Evolutionary conservation across 495 filamentous ascomycete species (phyloP), one percentile per base, ranked within the genome.

Genomic region (Diplogelasinospora grovesii): DNA sequence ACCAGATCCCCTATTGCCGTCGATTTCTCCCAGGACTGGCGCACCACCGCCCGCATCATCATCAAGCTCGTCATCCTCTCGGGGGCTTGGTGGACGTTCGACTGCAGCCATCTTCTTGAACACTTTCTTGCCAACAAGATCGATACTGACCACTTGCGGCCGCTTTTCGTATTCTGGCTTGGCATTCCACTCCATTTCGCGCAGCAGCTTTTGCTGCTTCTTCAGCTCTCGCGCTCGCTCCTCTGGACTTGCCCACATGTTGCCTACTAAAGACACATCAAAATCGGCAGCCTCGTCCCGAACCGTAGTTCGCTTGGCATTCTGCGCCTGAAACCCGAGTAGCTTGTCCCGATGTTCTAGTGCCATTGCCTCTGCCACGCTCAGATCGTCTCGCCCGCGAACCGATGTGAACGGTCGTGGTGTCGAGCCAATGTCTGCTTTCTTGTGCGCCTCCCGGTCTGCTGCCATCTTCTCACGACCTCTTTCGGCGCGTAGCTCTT

Each of bases 211-310:
- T 62, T 97, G 92, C 68, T 98, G 92, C 46, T 77, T 77, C 62
- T 94, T 95, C 42, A 98, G 60, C 50, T 93, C 86, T 26, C 81
- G 65, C 0, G 93, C 92, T 25, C 93, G 72, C 59, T 98, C 88
- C 41, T 83, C 79, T 0, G 92, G 88, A 10, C 73, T 87, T 34
- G 86, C 85, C 92, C 92, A 98, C 56, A 90, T 78, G 44, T 77
- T 90, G 3, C 79, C 72, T 21, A 75, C 69, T 23, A 67, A 67
- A 0, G 82, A 75, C 0, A 80, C 83, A 37, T 97, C 92, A 46
- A 92, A 97, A 51, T 98, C 92, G 0, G 89, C 82, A 1, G 87
- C 89, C 59, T 98, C 90, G 58, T 98, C 92, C 16, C 88, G 77
- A 9, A 98, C 83, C 21, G 81, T 86, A 3, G 92, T 98, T 8